Evolutionary conservation across 1,284 basidiomycete genomes (phyloP).

Genomic region (Hemileia vastatrix): DNA sequence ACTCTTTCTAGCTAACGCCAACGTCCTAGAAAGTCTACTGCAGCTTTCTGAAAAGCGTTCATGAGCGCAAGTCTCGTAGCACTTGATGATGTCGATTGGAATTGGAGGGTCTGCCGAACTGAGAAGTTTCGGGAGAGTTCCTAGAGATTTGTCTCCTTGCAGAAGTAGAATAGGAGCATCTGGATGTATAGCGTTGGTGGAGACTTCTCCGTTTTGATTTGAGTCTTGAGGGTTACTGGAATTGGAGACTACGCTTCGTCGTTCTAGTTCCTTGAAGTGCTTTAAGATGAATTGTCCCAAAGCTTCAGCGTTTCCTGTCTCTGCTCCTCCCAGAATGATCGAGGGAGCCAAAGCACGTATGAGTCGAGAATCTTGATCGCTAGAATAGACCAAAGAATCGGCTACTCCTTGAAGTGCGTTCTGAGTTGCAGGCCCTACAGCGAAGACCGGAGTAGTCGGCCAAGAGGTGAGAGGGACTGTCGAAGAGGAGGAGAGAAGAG

Average conservation of each 20-base stretch:
- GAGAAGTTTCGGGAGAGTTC: not conserved
- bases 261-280: not conserved
- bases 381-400: conserved; percentile 25
- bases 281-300: conserved; percentile 33
- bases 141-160: too few relatives aligned
- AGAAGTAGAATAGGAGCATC: too few relatives aligned
- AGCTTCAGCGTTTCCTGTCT: conserved; percentile 34
- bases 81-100: not conserved
- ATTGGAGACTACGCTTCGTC: not conserved
- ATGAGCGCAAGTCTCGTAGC: not conserved
- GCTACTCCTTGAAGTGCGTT: conserved; percentile 26
- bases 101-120: not conserved
- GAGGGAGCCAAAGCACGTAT: conserved; percentile 28
- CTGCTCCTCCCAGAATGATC: conserved; percentile 34
- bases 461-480: conserved; percentile 21
- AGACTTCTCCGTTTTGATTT: not conserved
- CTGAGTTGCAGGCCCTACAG: conserved; percentile 38
- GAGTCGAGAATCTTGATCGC: not conserved
- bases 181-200: too few relatives aligned
- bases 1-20: not conserved
- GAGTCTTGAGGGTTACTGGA: not conserved
- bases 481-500: not conserved
- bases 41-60: not conserved
- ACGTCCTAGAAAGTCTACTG: not conserved
- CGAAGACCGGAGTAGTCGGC: conserved; percentile 38